Conservation (phyloP, 1,139 yeast genomes). For the Zygoascus sp. region DNA sequence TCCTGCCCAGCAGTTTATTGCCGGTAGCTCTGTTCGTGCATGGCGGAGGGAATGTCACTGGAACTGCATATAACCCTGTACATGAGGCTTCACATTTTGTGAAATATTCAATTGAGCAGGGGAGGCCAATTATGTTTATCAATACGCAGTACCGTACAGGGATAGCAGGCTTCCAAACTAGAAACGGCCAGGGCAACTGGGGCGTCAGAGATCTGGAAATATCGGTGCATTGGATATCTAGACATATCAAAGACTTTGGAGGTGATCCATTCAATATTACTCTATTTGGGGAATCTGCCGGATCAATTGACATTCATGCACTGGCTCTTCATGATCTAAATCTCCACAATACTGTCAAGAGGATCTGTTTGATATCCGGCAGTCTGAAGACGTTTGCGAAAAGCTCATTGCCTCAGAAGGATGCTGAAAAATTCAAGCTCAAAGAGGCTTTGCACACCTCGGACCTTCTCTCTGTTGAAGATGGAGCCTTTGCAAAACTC, state of each 20-base stretch:
- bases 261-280: conserved; percentile 38
- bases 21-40: conserved; percentile 15
- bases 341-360: conserved; percentile 1
- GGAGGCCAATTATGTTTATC: conserved; percentile 11
- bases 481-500: background rate
- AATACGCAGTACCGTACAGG: conserved; percentile 14
- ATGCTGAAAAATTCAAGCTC: background rate
- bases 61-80: conserved; percentile 11
- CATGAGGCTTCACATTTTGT: conserved; percentile 9
- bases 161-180: conserved; percentile 17
- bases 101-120: conserved; percentile 7
- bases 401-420: background rate
- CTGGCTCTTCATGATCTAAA: conserved; percentile 5
- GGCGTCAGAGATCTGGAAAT: conserved; percentile 4
- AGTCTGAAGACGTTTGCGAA: background rate
- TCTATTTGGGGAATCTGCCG: conserved; percentile 40
- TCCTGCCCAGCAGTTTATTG: background rate
- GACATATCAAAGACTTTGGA: conserved; percentile 37
- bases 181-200: conserved; percentile 5
- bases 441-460: background rate
- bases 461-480: background rate
- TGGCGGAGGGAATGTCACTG: conserved; percentile 15
- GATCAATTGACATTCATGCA: conserved; percentile 25
- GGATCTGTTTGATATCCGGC: conserved; percentile 5
- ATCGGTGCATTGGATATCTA: conserved; percentile 32